Conservation (phyloP, 2,329 filamentous ascomycete species). For the Aspergillus glaucus region DNA sequence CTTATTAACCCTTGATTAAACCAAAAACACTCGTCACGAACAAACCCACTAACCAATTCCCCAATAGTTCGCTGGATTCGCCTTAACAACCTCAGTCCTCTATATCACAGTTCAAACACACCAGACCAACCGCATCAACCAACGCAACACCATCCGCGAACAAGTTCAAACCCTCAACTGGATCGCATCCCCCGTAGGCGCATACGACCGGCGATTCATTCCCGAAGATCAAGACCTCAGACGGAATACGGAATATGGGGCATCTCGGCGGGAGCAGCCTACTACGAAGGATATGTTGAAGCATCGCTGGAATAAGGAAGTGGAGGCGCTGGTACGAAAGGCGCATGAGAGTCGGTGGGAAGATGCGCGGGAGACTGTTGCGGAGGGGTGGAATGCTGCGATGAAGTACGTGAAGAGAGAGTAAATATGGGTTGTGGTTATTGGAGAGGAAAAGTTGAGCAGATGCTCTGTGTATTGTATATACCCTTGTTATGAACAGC, state of each 20-base stretch:
- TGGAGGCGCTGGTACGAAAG: conserved; percentile 61
- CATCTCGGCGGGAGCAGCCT: conserved; percentile 20
- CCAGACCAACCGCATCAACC: conserved; percentile 56
- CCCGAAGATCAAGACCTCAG: conserved; percentile 8
- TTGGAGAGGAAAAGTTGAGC: neutral
- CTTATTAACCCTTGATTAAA: neutral
- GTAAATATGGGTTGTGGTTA: conserved; percentile 9
- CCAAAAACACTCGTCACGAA: neutral
- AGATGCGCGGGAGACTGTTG: conserved; percentile 43
- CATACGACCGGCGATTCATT: conserved; percentile 27
- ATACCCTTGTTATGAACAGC: conserved; percentile 2
- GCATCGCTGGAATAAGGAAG: conserved; percentile 70
- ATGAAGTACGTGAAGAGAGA: conserved; percentile 26
- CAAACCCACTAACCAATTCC: conserved; percentile 5
- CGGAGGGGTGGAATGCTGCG: conserved; percentile 49
- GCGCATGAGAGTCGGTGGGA: conserved; percentile 62
- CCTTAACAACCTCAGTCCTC: conserved; percentile 65
- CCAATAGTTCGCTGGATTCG: conserved; percentile 64
- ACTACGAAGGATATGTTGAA: conserved; percentile 62
- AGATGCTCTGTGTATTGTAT: neutral
- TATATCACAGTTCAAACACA: conserved; percentile 68
- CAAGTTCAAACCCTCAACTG: conserved; percentile 38
- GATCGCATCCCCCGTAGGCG: conserved; percentile 29
- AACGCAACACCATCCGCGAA: conserved; percentile 40
- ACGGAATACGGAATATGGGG: conserved; percentile 7